phyloP scores from a whole-genome alignment of 2,329 filamentous ascomycete genomes.

The Beauveria sp. region DNA sequence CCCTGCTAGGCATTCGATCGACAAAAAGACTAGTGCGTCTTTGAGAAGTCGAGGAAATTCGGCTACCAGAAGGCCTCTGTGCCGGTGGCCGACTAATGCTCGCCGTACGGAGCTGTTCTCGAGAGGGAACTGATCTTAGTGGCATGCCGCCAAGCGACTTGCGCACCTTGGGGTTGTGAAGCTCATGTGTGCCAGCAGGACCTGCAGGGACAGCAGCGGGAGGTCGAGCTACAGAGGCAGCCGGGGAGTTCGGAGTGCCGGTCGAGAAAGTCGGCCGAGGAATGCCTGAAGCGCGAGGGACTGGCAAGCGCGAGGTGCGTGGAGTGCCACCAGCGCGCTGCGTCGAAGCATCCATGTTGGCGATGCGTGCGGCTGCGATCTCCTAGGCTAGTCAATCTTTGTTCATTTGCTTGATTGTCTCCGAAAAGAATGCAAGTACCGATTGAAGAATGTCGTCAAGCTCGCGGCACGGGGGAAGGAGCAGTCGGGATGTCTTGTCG shows the following conservation, averaged over 20 bases:
- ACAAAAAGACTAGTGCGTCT: slow-evolving; percentile 11
- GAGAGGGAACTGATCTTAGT: slow-evolving; percentile 21
- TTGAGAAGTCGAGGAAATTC: slow-evolving; percentile 7
- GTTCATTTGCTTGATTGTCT: no score
- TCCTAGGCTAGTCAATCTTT: neutral
- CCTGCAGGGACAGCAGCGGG: slow-evolving; percentile 15
- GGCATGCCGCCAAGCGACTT: slow-evolving; percentile 17
- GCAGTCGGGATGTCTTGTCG: neutral
- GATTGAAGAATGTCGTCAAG: neutral
- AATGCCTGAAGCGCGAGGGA: slow-evolving; percentile 26
- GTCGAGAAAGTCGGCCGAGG: slow-evolving; percentile 21
- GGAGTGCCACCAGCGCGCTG: slow-evolving; percentile 29
- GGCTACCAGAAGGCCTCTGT: slow-evolving; percentile 11
- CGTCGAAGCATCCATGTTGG: slow-evolving; percentile 23
- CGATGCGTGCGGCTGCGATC: neutral
- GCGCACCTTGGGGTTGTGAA: slow-evolving; percentile 34
- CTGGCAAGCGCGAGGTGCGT: slow-evolving; percentile 31
- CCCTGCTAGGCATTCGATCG: slow-evolving; percentile 12
- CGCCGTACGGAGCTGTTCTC: slow-evolving; percentile 27
- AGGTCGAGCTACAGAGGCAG: slow-evolving; percentile 22
- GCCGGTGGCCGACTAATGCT: slow-evolving; percentile 17
- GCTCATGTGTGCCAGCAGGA: slow-evolving; percentile 18
- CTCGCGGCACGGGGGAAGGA: neutral
- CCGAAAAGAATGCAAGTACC: no score
- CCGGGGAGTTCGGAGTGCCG: slow-evolving; percentile 16